Conservation (phyloP, 2,329 filamentous ascomycete genomes). For the Microthyrium microscopicum region DNA sequence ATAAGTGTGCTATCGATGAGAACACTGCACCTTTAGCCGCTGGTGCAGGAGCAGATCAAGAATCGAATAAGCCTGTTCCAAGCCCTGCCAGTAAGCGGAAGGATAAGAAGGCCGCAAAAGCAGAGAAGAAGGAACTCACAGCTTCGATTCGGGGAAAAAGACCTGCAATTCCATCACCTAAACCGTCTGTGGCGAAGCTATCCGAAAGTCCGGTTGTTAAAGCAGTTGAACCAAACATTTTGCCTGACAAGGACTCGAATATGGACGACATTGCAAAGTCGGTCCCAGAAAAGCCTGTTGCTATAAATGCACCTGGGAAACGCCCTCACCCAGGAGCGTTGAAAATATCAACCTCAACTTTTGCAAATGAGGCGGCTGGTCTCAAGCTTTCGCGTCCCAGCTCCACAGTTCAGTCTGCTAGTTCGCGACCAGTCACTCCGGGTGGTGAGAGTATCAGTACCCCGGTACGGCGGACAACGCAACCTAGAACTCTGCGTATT, state of each 20-base stretch:
- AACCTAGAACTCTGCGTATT: constrained; percentile 52
- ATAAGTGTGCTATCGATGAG: too few species aligned
- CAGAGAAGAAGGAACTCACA: too few species aligned
- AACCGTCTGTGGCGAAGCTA: constrained; percentile 13
- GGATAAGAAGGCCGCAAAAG: too few species aligned
- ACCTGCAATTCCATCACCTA: constrained; percentile 10
- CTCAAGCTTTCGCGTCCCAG: constrained; percentile 15
- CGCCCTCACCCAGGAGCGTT: constrained; percentile 6
- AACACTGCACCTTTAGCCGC: too few species aligned
- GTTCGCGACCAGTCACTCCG: constrained; percentile 37
- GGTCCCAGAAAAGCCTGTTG: background rate
- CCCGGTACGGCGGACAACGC: constrained; percentile 26
- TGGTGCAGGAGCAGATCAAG: too few species aligned
- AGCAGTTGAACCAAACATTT: background rate
- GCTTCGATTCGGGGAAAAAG: constrained; percentile 15
- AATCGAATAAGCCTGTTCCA: too few species aligned
- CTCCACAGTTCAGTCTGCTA: constrained; percentile 31
- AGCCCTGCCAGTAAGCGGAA: too few species aligned
- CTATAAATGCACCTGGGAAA: background rate
- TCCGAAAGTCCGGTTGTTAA: constrained; percentile 14
- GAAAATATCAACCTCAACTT: constrained; percentile 2
- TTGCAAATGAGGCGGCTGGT: background rate
- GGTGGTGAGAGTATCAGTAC: constrained; percentile 24
- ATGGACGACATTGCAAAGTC: background rate
- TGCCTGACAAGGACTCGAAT: background rate